A percentile compares a stretch with the other conserved stretches of the same genome.
phyloP scores from a whole-genome alignment of 1,284 basidiomycete genomes.

The Ganoderma multipileum region DNA sequence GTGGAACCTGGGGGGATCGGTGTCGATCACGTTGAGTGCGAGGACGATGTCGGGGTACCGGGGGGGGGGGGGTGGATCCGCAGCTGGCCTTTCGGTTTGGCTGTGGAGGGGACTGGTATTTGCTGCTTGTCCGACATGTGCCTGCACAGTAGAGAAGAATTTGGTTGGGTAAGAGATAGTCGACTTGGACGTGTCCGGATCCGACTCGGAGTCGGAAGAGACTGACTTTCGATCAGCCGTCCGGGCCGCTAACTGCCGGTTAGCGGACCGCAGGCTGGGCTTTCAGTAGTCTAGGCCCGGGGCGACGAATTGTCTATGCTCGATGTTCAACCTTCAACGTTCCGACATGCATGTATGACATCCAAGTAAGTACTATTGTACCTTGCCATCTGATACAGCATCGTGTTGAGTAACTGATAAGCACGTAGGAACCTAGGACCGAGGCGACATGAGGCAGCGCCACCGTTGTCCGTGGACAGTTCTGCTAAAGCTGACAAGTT shows the following conservation, averaged over 20 bases:
- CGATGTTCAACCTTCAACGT: no score
- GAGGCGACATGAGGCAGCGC: neutral
- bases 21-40: slow-evolving; percentile 25
- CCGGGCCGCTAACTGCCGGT: neutral
- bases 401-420: neutral
- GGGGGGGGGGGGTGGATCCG: slow-evolving; percentile 12
- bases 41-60: slow-evolving; percentile 21
- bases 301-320: no score
- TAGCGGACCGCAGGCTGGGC: neutral
- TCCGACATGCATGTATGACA: no score
- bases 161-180: neutral
- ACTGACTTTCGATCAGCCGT: neutral
- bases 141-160: neutral
- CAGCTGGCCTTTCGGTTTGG: neutral
- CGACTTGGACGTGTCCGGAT: no score
- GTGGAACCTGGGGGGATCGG: slow-evolving; percentile 23
- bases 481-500: neutral
- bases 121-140: neutral
- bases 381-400: neutral
- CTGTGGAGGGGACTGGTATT: neutral
- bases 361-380: neutral
- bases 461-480: neutral
- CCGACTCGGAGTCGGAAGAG: neutral
- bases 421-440: neutral
- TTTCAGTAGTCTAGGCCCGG: no score